These are phyloP conservation scores for Cucumis hystrix DNA, from an alignment of 306 rosid genomes.

Conservation along the genomic window DNA sequence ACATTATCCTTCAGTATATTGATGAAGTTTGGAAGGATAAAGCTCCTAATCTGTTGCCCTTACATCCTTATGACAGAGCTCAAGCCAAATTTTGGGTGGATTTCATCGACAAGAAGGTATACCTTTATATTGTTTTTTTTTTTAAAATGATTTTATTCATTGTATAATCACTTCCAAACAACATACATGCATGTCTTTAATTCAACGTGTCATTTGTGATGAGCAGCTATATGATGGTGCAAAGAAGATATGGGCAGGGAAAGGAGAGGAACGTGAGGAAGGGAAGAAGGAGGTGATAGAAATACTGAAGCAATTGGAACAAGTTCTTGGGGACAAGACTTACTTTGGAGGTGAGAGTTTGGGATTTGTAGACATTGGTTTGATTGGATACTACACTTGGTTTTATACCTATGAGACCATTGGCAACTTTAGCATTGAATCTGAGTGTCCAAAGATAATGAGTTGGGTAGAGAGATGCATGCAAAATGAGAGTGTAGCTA, in stretches of 20 bases:
- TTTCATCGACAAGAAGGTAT: slow-evolving; percentile 22
- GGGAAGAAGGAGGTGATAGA: not conserved
- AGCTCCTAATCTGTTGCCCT: slow-evolving; percentile 15
- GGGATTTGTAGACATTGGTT: not conserved
- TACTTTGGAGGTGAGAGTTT: slow-evolving; percentile 23
- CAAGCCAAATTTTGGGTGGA: slow-evolving; percentile 31
- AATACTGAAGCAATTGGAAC: slow-evolving; percentile 7
- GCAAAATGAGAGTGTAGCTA: not conserved
- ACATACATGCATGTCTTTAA: too few relatives aligned
- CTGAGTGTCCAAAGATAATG: not conserved
- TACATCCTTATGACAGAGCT: slow-evolving; percentile 27
- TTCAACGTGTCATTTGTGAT: too few relatives aligned
- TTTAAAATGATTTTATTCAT: too few relatives aligned
- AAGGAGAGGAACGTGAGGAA: slow-evolving; percentile 8
- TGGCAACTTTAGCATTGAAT: not conserved
- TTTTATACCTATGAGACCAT: not conserved
- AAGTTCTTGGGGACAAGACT: slow-evolving; percentile 16
- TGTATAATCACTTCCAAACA: too few relatives aligned
- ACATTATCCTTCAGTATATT: slow-evolving; percentile 20
- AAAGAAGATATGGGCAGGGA: not conserved
- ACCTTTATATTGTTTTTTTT: too few relatives aligned
- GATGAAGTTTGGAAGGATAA: slow-evolving; percentile 25
- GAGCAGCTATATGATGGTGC: slow-evolving; percentile 1
- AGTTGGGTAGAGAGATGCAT: not conserved
- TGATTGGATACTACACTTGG: not conserved